Base-by-base conservation (phyloP, 352 stramenopile species). In the Hyaloperonospora arabidopsidis region DNA sequence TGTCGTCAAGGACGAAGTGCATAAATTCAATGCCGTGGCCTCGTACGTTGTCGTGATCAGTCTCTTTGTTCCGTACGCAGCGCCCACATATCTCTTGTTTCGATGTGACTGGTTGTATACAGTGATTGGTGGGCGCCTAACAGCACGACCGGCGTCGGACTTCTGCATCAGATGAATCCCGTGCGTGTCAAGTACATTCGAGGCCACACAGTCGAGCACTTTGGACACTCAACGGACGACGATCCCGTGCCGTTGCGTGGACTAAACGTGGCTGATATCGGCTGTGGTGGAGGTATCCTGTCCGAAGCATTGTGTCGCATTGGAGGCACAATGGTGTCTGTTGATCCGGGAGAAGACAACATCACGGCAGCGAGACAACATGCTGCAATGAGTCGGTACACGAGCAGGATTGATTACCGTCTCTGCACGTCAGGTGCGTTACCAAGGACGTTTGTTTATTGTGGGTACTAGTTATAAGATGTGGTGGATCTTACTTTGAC, bases 161-260 rank as follows among this genome's bases (percentile, higher is more conserved):
- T 79, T 48, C 59, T 93, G 62, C 84, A 93, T 51, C 77, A 91
- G 57, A 59, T 93, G 22, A 93, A 93, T 43, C 79, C 79, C 17
- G 82, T 90, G 57, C 81, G 84, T 18, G 81, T 92, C 55, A 80
- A 84, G 60, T 92, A 92, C 68, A 92, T 93, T 44, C 84, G 84
- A 29, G 70, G 58, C 22, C 71, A 87, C 15, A 68, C 74, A 45
- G 84, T 90, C 22, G 52, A 67, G 23, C 78, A 93, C 62, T 89
- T 90, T 17, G 65, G 68, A 5, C 60, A 61, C 45, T 67, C 77
- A 11, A 72, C 49, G 5, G 65, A 68, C 8, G 57, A 80, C 39
- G 76, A 83, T 43, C 59, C 79, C 13, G 49, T 68, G 49, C 84
- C 84, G 11, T 65, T 93, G 21, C 63, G 52, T 21, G 68, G 54